phyloP scores from a whole-genome alignment of 441 rosid species.

The Jatropha multifida region DNA sequence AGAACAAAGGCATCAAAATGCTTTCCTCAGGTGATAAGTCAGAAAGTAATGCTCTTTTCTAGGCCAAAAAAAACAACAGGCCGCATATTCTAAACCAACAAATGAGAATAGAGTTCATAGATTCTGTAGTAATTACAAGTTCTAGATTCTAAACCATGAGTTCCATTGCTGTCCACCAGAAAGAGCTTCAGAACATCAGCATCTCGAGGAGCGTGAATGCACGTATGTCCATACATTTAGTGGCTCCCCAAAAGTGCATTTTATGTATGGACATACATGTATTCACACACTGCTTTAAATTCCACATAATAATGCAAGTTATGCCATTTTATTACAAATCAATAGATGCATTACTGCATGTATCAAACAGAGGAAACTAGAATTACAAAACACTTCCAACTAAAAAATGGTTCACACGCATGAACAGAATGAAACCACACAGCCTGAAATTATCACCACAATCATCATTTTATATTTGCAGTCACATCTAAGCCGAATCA shows the following conservation, averaged over 20 bases:
- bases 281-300: not conserved
- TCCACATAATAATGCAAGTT: too few relatives aligned
- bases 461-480: not conserved
- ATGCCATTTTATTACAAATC: not conserved
- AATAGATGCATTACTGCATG: too few relatives aligned
- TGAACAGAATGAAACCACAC: not conserved
- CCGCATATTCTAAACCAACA: not conserved
- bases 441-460: not conserved
- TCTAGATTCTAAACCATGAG: not conserved
- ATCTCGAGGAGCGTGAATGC: too few relatives aligned
- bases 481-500: not conserved
- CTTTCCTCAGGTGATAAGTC: not conserved
- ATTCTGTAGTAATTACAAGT: not conserved
- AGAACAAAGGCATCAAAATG: not conserved
- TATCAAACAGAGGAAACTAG: too few relatives aligned
- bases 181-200: not conserved
- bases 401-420: not conserved
- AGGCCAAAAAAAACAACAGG: not conserved
- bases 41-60: not conserved
- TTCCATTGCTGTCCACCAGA: not conserved
- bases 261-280: not conserved
- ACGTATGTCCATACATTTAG: not conserved
- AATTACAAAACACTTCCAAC: not conserved
- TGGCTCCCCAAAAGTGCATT: not conserved
- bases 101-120: not conserved